Conservation (phyloP, 1,284 basidiomycete species). For the Pseudozyma sp. region DNA sequence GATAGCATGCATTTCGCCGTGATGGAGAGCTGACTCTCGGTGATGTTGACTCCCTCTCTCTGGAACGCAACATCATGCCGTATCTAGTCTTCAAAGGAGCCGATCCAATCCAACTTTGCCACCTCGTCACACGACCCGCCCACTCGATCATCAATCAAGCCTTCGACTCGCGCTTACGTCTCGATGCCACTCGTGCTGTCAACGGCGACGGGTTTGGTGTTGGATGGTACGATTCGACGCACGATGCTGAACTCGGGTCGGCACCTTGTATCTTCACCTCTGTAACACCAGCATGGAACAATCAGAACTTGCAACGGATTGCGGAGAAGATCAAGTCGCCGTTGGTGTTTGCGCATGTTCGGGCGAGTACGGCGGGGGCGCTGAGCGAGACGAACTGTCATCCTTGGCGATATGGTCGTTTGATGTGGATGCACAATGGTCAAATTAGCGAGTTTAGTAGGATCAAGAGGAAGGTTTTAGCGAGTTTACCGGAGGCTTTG, state of each 20-base stretch:
- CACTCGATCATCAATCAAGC: constrained; percentile 80
- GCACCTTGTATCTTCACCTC: constrained; percentile 93
- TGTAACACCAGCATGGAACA: constrained; percentile 76
- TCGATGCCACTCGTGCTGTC: constrained; percentile 70
- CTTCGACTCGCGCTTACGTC: constrained; percentile 62
- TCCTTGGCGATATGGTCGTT: constrained; percentile 62
- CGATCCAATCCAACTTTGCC: constrained; percentile 53
- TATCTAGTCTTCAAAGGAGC: constrained; percentile 62
- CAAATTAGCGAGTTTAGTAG: constrained; percentile 59
- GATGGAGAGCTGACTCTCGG: neutral
- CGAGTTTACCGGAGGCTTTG: constrained; percentile 54
- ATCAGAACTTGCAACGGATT: constrained; percentile 62
- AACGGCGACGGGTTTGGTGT: constrained; percentile 94
- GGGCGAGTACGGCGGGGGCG: constrained; percentile 61
- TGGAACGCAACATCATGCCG: constrained; percentile 15
- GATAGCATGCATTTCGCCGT: neutral
- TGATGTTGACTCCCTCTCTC: neutral
- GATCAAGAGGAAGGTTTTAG: constrained; percentile 60
- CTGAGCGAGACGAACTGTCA: constrained; percentile 66
- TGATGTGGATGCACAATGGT: constrained; percentile 69
- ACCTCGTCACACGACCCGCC: constrained; percentile 88
- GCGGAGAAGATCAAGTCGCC: constrained; percentile 67
- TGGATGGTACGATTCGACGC: constrained; percentile 74
- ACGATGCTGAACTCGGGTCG: constrained; percentile 48
- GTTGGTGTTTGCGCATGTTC: constrained; percentile 64